Base-by-base conservation (phyloP, 1,284 basidiomycete species). In the Rhodotorula sp. region DNA sequence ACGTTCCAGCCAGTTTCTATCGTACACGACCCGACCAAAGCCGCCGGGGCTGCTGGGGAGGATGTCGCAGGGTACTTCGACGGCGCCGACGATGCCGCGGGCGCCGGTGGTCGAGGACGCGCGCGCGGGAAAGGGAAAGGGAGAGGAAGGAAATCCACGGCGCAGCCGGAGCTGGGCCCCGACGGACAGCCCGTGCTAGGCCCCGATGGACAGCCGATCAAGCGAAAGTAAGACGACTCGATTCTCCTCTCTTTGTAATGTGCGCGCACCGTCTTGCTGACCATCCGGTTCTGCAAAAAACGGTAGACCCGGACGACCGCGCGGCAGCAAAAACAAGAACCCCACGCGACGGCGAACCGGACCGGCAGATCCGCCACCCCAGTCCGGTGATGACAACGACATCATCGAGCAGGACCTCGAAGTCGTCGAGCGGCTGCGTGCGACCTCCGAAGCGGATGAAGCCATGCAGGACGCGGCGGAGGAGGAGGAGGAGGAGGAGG, bases 1-100 rank as follows among this genome's bases (percentile, higher is more conserved):
- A 48, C 50, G 7, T 66, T 73, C 56, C 60, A 66, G 31, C 72
- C 72, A 50, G 49, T 73, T 34, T 21, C 26, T 43, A 54, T 73
- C 64, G 45, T 58, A 34, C 50, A 31, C 56, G 57, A 49, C 47
- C 18, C 26, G n/a, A 19, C 26, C 23, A 34, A 18, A 15, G 18
- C 38, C 34, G n/a, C 23, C 14, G n/a, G n/a, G 6, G 57, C 0
- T 34, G n/a, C 50, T 52, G 19, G 19, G 49, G 19, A 50, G 18
- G 6, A 15, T 23, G 18, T 26, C 10, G 47, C 34, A 15, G 8
- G 19, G 16, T 19, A 12, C 16, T 43, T 18, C 0, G 18, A 26
- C 47, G 48, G 38, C 8, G 21, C 28, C 8, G 21, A 14, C 1
- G 26, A n/a, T 3, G 38, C 47, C 18, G 45, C 49, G 21, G 62